phyloP scores from a whole-genome alignment of 225 moss, liverwort and hornwort species.

The Anthoceros angustus region DNA sequence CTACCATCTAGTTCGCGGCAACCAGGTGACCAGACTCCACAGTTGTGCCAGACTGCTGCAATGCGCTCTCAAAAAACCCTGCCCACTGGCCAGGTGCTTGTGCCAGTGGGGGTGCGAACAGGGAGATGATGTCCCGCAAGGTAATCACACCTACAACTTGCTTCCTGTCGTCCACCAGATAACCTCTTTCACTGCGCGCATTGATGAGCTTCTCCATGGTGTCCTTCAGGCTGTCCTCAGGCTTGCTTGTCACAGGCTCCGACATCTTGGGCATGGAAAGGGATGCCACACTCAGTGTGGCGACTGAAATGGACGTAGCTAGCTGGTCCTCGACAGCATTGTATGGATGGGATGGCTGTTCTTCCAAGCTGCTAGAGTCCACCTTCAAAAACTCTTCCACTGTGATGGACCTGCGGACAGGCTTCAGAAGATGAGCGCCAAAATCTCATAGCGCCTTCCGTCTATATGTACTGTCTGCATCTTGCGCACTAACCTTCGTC shows the following conservation, averaged over 20 bases:
- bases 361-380: conserved; percentile 5
- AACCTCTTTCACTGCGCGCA: conserved; percentile 44
- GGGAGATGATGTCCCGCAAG: conserved; percentile 45
- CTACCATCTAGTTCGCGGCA: neutral
- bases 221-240: conserved; percentile 36
- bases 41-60: conserved; percentile 29
- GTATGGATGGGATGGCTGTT: conserved; percentile 3
- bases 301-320: conserved; percentile 24
- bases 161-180: conserved; percentile 29
- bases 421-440: neutral
- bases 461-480: neutral
- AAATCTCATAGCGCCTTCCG: neutral
- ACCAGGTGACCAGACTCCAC: neutral
- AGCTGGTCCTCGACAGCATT: conserved; percentile 20
- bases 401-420: conserved; percentile 21
- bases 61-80: conserved; percentile 44
- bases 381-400: conserved; percentile 27
- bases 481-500: conserved; percentile 26
- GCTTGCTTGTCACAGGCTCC: conserved; percentile 27
- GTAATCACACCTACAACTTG: conserved; percentile 41
- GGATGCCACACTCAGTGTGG: conserved; percentile 28
- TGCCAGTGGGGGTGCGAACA: conserved; percentile 36
- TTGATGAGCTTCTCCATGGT: conserved; percentile 45
- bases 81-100: conserved; percentile 21
- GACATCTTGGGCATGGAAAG: conserved; percentile 29